Conservation (phyloP, 768 basidiomycete genomes). For the Leccinellum rugosiceps region DNA sequence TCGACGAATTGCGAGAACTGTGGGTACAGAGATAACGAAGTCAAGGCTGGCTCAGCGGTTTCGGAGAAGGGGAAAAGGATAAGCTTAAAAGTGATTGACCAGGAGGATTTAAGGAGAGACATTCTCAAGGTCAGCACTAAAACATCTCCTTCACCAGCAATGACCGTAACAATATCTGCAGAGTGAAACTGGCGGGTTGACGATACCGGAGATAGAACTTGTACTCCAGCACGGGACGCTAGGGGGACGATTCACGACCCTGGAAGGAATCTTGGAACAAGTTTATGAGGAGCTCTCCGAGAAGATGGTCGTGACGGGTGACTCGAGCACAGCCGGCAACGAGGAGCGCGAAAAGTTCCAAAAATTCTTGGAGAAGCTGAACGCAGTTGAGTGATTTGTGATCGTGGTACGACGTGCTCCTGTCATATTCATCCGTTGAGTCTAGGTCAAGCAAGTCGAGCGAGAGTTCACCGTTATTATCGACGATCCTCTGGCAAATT, state of each 20-base stretch:
- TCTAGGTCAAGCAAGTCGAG: conserved; percentile 72
- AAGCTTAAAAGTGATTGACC: conserved; percentile 85
- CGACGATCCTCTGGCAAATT: conserved; percentile 94
- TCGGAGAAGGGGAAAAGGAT: conserved; percentile 85
- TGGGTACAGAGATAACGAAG: conserved; percentile 97
- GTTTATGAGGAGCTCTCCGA: conserved; percentile 92
- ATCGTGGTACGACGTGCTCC: background rate
- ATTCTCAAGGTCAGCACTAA: conserved; percentile 73
- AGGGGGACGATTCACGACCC: conserved; percentile 95
- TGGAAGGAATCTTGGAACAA: conserved; percentile 93
- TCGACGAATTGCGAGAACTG: conserved; percentile 95
- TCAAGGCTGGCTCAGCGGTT: conserved; percentile 91
- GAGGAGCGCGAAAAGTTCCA: conserved; percentile 62
- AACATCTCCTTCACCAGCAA: background rate
- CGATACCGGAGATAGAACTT: conserved; percentile 93
- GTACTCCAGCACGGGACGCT: conserved; percentile 89
- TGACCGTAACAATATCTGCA: conserved; percentile 29
- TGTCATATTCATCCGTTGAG: background rate
- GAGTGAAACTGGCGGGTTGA: conserved; percentile 91
- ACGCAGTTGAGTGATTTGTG: conserved; percentile 49
- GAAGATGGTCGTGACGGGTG: conserved; percentile 78
- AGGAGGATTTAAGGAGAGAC: conserved; percentile 90
- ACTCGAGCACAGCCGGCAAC: conserved; percentile 42
- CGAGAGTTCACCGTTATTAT: conserved; percentile 87
- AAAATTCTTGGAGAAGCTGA: conserved; percentile 71